Evolutionary conservation across 345 rosid genomes (phyloP), one percentile per base, ranked within the genome.

Genomic region (Acer campestre): DNA sequence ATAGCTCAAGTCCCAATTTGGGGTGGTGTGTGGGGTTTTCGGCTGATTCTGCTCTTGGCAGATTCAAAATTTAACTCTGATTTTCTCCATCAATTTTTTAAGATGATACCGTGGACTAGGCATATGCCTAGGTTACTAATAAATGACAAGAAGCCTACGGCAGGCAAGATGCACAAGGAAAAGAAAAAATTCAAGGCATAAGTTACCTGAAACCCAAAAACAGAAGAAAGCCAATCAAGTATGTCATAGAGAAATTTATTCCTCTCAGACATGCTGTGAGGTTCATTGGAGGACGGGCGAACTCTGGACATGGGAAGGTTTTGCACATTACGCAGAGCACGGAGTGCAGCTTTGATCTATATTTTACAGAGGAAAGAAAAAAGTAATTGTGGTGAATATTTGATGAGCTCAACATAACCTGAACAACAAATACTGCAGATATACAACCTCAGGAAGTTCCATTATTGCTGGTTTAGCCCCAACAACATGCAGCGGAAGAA

Each of bases 181-280:
- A 68, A 75, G 16, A 62, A 70, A 61, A 55, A 74, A 14, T 63
- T 78, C 64, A 79, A 66, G 22, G 40, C n/a, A 73, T 62, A 68
- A 42, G 64, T 78, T 83, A 97, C 99, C 97, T 97, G 99, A 91
- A 97, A 97, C 49, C 99, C 99, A 86, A 97, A 97, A 80, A 86
- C 65, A 62, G 87, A 86, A 67, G 96, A 90, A 85, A 97, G 95
- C 99, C 99, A 97, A 70, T 97, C 97, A 59, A 97, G 93, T 70
- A 97, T 81, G 80, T 93, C 98, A 75, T 76, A 75, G 80, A 44
- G 81, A 71, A 88, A 76, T 80, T 77, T 89, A 78, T 49, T 70
- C 77, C 85, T 85, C 82, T 80, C 82, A 44, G 82, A 81, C 61
- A 14, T 29, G 55, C 84, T 81, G 76, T 83, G 80, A 49, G 75